Percentiles rank a stretch among this genome's conserved stretches.
Evolutionary conservation across 768 basidiomycete genomes (phyloP).

Genomic region (Serendipita sp.): DNA sequence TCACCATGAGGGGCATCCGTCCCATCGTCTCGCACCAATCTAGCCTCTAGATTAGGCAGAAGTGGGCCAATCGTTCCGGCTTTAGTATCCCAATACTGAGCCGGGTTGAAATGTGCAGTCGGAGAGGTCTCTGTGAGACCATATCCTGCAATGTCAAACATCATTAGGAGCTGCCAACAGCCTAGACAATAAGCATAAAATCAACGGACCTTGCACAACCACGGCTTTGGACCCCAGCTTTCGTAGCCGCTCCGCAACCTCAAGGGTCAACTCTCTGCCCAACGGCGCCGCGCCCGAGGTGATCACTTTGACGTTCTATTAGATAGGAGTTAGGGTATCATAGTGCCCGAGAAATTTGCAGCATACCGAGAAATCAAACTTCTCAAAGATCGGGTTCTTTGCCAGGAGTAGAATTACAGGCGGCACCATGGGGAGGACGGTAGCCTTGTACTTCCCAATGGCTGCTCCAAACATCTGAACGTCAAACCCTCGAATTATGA

Average conservation of each 20-base stretch:
- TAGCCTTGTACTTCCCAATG: slow-evolving; percentile 49
- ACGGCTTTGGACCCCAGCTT: slow-evolving; percentile 19
- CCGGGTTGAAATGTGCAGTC: slow-evolving; percentile 40
- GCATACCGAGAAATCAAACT: slow-evolving; percentile 24
- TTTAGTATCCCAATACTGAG: slow-evolving; percentile 28
- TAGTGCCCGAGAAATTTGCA: slow-evolving; percentile 2
- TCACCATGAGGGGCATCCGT: slow-evolving; percentile 38
- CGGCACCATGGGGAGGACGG: slow-evolving; percentile 48
- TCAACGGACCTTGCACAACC: neutral
- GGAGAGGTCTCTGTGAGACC: slow-evolving; percentile 77
- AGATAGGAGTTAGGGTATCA: slow-evolving; percentile 21
- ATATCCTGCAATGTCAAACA: slow-evolving; percentile 29
- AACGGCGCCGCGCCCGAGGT: slow-evolving; percentile 73
- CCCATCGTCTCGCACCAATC: slow-evolving; percentile 49
- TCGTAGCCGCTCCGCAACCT: slow-evolving; percentile 26
- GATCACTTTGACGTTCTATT: slow-evolving; percentile 18
- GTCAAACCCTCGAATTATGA: slow-evolving; percentile 56
- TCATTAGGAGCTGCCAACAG: neutral
- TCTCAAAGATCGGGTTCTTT: slow-evolving; percentile 34
- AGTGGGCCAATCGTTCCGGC: slow-evolving; percentile 30
- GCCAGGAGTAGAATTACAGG: slow-evolving; percentile 68
- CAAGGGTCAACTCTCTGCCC: slow-evolving; percentile 40
- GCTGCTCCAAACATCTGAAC: slow-evolving; percentile 46
- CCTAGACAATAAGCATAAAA: neutral
- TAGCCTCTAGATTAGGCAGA: slow-evolving; percentile 59